phyloP scores from a whole-genome alignment of 345 rosid species.

The Xanthoceras sorbifolium region DNA sequence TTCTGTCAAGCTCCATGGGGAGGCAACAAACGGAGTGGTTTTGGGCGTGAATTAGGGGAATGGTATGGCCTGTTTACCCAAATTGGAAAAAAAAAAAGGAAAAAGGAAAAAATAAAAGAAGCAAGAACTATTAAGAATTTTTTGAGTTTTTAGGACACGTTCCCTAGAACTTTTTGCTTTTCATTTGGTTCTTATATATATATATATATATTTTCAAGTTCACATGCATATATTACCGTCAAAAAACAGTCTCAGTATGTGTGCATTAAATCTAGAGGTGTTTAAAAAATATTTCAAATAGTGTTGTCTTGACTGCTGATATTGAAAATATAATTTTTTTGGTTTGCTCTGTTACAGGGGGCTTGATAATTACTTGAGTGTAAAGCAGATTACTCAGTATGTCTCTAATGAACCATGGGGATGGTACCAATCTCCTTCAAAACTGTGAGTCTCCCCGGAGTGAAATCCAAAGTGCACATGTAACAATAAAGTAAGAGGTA shows the following conservation, averaged over 20 bases:
- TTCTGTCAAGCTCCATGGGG: slow-evolving; percentile 99
- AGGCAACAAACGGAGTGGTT: slow-evolving; percentile 92
- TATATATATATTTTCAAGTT: not conserved
- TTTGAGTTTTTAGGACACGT: not conserved
- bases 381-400: slow-evolving; percentile 90
- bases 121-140: not conserved
- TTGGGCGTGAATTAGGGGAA: slow-evolving; percentile 98
- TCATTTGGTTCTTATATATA: not conserved
- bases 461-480: not conserved
- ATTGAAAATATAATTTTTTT: not conserved
- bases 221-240: not conserved
- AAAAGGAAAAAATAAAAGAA: not conserved
- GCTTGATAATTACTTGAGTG: slow-evolving; percentile 81
- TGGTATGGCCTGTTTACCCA: slow-evolving; percentile 49
- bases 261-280: not conserved
- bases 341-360: slow-evolving; percentile 55
- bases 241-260: not conserved
- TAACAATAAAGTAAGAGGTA: not conserved
- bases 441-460: slow-evolving; percentile 42
- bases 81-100: not conserved
- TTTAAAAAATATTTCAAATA: not conserved
- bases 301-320: not conserved
- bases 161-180: not conserved
- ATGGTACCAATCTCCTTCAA: slow-evolving; percentile 84
- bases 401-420: slow-evolving; percentile 86